phyloP scores from a whole-genome alignment of 139 green algal genomes.

The Chloropicon primus region DNA sequence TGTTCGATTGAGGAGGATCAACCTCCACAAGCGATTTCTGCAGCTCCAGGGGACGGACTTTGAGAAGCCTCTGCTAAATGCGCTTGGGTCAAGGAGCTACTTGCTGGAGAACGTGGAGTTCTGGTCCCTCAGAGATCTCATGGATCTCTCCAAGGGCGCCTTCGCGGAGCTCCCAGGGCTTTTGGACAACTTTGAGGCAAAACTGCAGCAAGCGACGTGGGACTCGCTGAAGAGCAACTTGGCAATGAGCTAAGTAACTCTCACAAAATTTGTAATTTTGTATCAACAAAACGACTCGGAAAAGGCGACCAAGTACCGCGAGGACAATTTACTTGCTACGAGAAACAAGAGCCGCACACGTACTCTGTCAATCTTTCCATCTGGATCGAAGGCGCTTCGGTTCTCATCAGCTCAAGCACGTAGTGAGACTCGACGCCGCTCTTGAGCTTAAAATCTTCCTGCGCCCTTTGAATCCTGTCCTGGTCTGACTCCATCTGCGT shows the following conservation, averaged over 20 bases:
- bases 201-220: background rate
- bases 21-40: background rate
- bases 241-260: background rate
- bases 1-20: background rate
- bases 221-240: background rate
- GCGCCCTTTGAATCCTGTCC: too few relatives aligned
- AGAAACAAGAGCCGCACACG: too few relatives aligned
- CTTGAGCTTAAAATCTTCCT: too few relatives aligned
- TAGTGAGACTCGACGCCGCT: too few relatives aligned
- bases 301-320: too few relatives aligned
- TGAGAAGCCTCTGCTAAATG: background rate
- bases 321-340: too few relatives aligned
- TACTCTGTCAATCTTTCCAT: too few relatives aligned
- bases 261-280: too few relatives aligned
- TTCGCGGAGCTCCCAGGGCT: conserved; percentile 7
- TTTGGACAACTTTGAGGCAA: background rate
- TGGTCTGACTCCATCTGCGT: too few relatives aligned
- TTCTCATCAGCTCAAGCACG: too few relatives aligned
- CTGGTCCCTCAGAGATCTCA: conserved; percentile 17
- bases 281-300: too few relatives aligned
- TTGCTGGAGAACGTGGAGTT: conserved; percentile 18
- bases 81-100: conserved; percentile 8
- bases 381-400: too few relatives aligned
- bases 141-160: conserved; percentile 13
- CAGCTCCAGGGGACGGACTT: background rate